These are phyloP conservation scores for Botrytis squamosa DNA, from an alignment of 2,329 filamentous ascomycete species.

Conservation along the genomic window DNA sequence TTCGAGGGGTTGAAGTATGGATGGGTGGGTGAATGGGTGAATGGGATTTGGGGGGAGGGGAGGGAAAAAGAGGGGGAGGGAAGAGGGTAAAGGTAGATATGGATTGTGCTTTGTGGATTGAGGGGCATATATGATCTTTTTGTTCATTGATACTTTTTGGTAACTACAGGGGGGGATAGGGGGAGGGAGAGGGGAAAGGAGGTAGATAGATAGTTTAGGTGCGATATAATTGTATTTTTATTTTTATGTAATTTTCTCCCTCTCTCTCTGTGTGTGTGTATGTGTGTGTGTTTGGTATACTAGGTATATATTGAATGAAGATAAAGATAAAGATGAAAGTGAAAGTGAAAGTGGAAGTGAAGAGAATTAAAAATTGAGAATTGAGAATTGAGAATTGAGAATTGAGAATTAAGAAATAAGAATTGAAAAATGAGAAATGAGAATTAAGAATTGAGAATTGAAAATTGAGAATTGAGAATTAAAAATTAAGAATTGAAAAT, in stretches of 20 bases:
- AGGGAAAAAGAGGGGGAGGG: no score
- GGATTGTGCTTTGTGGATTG: not conserved
- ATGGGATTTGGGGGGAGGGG: not conserved
- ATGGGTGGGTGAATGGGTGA: not conserved
- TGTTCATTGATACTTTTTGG: not conserved
- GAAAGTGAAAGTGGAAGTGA: no score
- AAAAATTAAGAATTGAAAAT: no score
- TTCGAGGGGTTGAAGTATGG: not conserved
- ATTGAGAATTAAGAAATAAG: no score
- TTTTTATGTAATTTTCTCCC: not conserved
- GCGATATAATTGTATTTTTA: not conserved
- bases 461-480: no score
- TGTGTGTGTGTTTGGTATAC: no score
- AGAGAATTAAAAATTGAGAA: no score
- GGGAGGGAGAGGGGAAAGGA: not conserved
- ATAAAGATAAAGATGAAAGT: no score
- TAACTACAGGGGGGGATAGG: not conserved
- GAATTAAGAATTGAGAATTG: no score
- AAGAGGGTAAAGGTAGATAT: not conserved
- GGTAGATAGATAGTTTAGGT: not conserved
- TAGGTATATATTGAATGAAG: no score
- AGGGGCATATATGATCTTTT: not conserved
- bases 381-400: no score
- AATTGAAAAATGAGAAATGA: no score
- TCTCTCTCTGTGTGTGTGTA: not conserved